Evolutionary conservation across 2,329 filamentous ascomycete genomes (phyloP).

Genomic region (Pseudogymnoascus sp.): DNA sequence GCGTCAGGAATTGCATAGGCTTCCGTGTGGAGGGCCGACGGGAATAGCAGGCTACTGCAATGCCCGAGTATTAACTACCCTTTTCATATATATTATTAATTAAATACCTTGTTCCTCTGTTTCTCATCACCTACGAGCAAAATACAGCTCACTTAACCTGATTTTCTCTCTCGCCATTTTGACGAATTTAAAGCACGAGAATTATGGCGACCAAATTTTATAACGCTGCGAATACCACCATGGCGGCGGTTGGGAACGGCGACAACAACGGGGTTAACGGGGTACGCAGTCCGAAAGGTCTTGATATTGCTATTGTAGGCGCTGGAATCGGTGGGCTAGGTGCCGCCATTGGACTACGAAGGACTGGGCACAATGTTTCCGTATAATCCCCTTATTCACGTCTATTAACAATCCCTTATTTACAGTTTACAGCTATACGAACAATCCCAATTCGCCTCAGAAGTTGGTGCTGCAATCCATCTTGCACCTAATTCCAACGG

Average conservation of each 20-base stretch:
- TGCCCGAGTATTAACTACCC: not conserved
- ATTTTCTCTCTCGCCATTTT: not conserved
- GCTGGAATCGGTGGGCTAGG: conserved; percentile 45
- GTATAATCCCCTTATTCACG: conserved; percentile 9
- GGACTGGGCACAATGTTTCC: conserved; percentile 17
- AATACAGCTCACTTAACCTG: not conserved
- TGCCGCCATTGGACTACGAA: conserved; percentile 37
- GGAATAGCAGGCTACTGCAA: not conserved
- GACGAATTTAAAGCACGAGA: not conserved
- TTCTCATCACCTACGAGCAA: not conserved
- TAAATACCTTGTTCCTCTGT: not conserved
- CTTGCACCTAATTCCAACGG: conserved; percentile 54
- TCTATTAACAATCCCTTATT: not conserved
- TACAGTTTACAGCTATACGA: conserved; percentile 40
- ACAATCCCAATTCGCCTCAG: conserved; percentile 45
- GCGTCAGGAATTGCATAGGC: not conserved
- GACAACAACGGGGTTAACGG: not conserved
- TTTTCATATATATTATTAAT: not conserved
- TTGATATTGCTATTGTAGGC: conserved; percentile 12
- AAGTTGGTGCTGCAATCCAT: conserved; percentile 54
- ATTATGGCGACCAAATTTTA: not conserved
- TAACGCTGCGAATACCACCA: not conserved
- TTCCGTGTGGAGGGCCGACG: not conserved
- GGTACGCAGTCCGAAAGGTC: not conserved
- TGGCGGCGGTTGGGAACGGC: conserved; percentile 1